Base-by-base conservation (phyloP, 2,329 filamentous ascomycete genomes). In the Nothopassalora personata region DNA sequence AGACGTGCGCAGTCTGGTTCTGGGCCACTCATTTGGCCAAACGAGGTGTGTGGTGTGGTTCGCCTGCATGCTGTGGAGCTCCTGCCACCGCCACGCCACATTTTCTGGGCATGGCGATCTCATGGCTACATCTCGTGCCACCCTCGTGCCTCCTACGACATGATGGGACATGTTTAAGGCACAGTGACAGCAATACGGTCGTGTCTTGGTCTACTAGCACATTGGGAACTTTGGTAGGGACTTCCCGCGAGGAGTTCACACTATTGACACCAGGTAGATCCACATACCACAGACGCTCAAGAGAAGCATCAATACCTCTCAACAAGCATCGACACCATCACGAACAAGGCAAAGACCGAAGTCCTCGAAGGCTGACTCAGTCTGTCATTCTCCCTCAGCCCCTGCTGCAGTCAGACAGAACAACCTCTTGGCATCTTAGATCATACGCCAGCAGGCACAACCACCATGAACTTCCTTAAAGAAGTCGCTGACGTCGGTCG, bases 401-500 rank as follows among this genome's bases (percentile, higher is more conserved):
- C 46, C 28, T 49, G 46, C 46, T n/a, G 8, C 4, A 8, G 19
- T 49, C 46, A 49, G 46, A 49, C 46, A 4, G 19, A 49, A 28
- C 34, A 10, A 18, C 27, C 13, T 18, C 52, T 51, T 31, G 49
- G 49, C 49, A 7, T 5, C 15, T 30, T 15, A 5, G 27, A 51
- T 60, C 61, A 64, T 59, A 58, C 59, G 59, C 53, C 27, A 23
- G 50, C 46, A 51, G 54, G 54, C 43, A 51, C 57, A 36, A 56
- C 57, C 48, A 63, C n/a, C 33, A 70, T 70, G 64, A 57, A 66
- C 47, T 64, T 67, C 59, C 53, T 71, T 53, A 62, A 58, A 50
- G 67, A 70, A 53, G 56, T 68, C 34, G 45, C 63, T 39, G 67
- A 68, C 53, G 65, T 69, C 43, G 66, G 64, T 53, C 67, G 68